Base-by-base conservation (phyloP, 176 grass and related monocot genomes). In the Avena atlantica region DNA sequence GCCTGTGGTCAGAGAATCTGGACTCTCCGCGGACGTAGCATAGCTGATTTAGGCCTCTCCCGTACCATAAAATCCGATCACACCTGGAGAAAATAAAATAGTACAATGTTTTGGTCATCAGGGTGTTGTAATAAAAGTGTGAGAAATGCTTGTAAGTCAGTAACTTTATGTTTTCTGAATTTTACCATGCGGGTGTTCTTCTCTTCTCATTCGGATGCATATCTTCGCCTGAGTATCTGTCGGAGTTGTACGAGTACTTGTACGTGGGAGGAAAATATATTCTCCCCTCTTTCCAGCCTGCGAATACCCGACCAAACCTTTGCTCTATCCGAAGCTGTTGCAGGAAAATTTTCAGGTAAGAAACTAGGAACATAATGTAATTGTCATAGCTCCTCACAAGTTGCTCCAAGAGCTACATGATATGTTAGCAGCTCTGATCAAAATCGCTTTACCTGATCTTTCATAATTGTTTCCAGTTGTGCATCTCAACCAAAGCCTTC, bases 261-360 rank as follows among this genome's bases (percentile, higher is more conserved):
- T 98, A 98, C 0, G 96, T 98, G 23, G 96, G 96, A 79, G 96
- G 96, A 56, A 98, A 98, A 88, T 94, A 98, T 70, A 98, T 98
- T 66, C 93, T 92, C 42, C 96, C 96, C 84, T 98, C 96, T 88
- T 87, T 98, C 96, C 96, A 98, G 21, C 93, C 96, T 7, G 83
- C 82, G 44, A 98, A 96, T 47, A 95, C 90, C 36, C 93, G 93
- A 1, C 96, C 93, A 19, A 88, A 92, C 88, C 96, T 91, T 91
- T 98, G 96, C 85, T 98, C 96, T 85, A 95, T 93, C 58, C 88
- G 91, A 84, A 98, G 96, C 96, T 98, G 90, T 89, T 74, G 75
- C 2, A 36, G 9, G n/a, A 87, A 53, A 81, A 27, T 31, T 1
- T 37, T 78, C 37, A 55, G 2, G 78, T 87, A 42, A 92, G 80